Evolutionary conservation across 805 yeast species (phyloP).

Genomic region (Candida xiaguanensis): DNA sequence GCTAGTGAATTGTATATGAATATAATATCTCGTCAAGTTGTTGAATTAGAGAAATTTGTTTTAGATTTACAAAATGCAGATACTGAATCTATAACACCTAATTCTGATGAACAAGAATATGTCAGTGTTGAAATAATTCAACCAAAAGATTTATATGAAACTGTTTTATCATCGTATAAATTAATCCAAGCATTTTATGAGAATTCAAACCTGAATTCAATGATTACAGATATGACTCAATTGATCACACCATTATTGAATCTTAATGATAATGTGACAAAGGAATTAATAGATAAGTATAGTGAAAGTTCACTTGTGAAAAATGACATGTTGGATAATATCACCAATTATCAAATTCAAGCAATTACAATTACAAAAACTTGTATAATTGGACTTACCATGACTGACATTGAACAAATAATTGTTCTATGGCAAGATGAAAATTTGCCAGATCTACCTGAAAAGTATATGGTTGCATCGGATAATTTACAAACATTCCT

Average conservation of each 20-base stretch:
- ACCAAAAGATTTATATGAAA: conserved; percentile 34
- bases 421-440: conserved; percentile 30
- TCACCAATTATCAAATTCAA: conserved; percentile 22
- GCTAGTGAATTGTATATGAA: conserved; percentile 18
- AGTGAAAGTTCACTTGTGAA: conserved; percentile 13
- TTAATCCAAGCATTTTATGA: conserved; percentile 31
- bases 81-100: not conserved
- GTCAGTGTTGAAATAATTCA: conserved; percentile 24
- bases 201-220: conserved; percentile 10
- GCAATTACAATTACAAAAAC: conserved; percentile 31
- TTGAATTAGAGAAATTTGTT: conserved; percentile 25
- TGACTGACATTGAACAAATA: conserved; percentile 22
- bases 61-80: conserved; percentile 16
- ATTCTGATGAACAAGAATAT: conserved; percentile 13
- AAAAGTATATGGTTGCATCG: conserved; percentile 38
- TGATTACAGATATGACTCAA: conserved; percentile 10
- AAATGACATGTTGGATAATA: conserved; percentile 23
- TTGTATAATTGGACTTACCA: conserved; percentile 23
- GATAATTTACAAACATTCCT: conserved; percentile 43
- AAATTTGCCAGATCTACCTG: conserved; percentile 26
- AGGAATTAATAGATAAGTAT: conserved; percentile 16
- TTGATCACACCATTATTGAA: conserved; percentile 18
- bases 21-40: conserved; percentile 25
- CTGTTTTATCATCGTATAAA: conserved; percentile 25
- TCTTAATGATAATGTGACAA: conserved; percentile 17